phyloP scores from a whole-genome alignment of 2,329 filamentous ascomycete species.

The Monilinia polystroma region DNA sequence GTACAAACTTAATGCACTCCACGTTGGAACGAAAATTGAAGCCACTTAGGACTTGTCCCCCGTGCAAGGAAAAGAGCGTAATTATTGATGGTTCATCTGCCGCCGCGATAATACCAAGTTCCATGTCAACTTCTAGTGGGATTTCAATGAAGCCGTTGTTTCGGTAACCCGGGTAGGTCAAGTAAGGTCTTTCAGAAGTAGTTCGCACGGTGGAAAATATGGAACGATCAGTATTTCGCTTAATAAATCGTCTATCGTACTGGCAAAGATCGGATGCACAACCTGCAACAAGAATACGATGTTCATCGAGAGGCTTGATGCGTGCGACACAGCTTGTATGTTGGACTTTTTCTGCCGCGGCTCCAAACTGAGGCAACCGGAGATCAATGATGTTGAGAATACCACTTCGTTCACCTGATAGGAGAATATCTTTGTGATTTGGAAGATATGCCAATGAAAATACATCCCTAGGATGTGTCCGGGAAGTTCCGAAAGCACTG shows the following conservation, averaged over 20 bases:
- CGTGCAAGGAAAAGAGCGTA: conserved; percentile 35
- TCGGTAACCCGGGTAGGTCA: conserved; percentile 51
- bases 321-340: conserved; percentile 49
- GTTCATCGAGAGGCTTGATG: conserved; percentile 48
- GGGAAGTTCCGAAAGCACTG: background rate
- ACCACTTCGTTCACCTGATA: conserved; percentile 53
- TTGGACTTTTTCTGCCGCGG: conserved; percentile 31
- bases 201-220: background rate
- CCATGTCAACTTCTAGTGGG: conserved; percentile 52
- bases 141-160: conserved; percentile 51
- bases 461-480: conserved; percentile 42
- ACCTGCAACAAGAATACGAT: conserved; percentile 55
- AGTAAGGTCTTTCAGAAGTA: conserved; percentile 41
- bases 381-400: conserved; percentile 39
- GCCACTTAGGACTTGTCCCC: conserved; percentile 25
- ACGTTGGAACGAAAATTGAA: conserved; percentile 8
- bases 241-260: conserved; percentile 55
- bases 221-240: background rate
- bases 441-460: conserved; percentile 52
- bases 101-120: conserved; percentile 53
- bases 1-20: conserved; percentile 31
- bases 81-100: conserved; percentile 31
- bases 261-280: conserved; percentile 51
- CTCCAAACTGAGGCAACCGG: conserved; percentile 34
- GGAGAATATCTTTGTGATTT: conserved; percentile 47